Evolutionary conservation across 2,329 filamentous ascomycete genomes (phyloP), one percentile per base, ranked within the genome.

Genomic region (Chalaropsis thielavioides): DNA sequence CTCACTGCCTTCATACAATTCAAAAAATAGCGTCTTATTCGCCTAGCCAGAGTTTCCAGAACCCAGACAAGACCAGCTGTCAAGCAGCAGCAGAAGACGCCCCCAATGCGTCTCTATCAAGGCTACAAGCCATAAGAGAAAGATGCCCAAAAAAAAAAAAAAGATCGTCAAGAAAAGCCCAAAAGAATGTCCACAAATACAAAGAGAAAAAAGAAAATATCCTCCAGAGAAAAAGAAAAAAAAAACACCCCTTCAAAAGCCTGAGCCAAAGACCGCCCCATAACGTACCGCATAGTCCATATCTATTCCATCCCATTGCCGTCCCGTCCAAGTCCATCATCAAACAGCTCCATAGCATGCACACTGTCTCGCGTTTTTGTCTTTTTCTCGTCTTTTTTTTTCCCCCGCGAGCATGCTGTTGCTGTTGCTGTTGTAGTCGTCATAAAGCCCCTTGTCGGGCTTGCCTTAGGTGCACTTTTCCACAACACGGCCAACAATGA

Each of bases 11-110:
- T 1, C 24, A 11, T 49, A 5, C 0, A 2, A 22, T 35, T 35
- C 31, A 35, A 3, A 46, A 44, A 43, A 10, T 19, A 35, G 59
- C 19, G 40, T 31, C 17, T 61, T 27, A 46, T 56, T 56, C 31
- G 24, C 11, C 10, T 17, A 31, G 60, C 60, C 40, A 3, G 24
- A 27, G 43, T 66, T 63, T 58, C 22, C 61, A 66, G 61, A 66
- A 63, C 61, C 61, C 43, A n/a, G 38, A 35, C 31, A 38, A 38
- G 19, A 65, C n/a, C 31, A 35, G 31, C 31, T 35, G 31, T 35
- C 31, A 35, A 35, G 31, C 31, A 35, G 46, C 19, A 51, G 19
- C n/a, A 61, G 31, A 40, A 63, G 17, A 46, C 49, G 51, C 7
- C 59, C 61, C 51, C 35, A 31, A 35, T 38, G 19, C 19, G 35